Percentiles rank a stretch among this genome's conserved stretches.
These are phyloP conservation scores for Botrytis aclada DNA, from an alignment of 2,329 filamentous ascomycete species.

Conservation along the genomic window DNA sequence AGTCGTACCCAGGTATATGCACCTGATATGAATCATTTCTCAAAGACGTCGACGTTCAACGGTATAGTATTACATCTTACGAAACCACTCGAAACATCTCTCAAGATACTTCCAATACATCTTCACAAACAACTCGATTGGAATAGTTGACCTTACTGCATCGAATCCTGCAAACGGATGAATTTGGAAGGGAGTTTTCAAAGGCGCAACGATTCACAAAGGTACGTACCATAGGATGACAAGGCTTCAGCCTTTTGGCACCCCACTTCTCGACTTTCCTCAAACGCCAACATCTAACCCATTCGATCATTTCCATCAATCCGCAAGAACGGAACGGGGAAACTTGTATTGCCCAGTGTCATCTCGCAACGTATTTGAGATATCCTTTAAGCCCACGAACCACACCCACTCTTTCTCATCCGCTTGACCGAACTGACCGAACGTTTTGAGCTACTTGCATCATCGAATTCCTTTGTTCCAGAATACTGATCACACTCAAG, in stretches of 20 bases:
- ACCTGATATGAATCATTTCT: not conserved
- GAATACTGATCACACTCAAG: not conserved
- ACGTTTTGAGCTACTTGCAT: not conserved
- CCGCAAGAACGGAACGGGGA: not conserved
- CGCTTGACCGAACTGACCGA: slow-evolving; percentile 15
- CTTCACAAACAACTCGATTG: not conserved
- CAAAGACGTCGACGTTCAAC: too few species aligned
- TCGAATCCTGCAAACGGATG: not conserved
- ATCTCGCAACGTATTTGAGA: not conserved
- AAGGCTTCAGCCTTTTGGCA: not conserved
- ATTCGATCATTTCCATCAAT: slow-evolving; percentile 3
- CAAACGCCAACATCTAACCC: not conserved
- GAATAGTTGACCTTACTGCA: not conserved
- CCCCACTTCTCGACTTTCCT: not conserved
- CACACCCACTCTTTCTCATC: slow-evolving; percentile 5
- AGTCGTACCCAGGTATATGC: not conserved
- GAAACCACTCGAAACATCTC: too few species aligned
- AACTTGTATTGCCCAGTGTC: not conserved
- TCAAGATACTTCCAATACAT: not conserved
- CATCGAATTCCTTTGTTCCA: not conserved
- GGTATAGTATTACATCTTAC: too few species aligned
- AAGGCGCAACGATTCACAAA: not conserved
- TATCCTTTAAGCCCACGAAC: not conserved
- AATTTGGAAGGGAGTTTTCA: not conserved
- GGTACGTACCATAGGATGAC: not conserved